These are phyloP conservation scores for Crithidia mellificae DNA, from an alignment of 208 protist species.

Conservation along the genomic window DNA sequence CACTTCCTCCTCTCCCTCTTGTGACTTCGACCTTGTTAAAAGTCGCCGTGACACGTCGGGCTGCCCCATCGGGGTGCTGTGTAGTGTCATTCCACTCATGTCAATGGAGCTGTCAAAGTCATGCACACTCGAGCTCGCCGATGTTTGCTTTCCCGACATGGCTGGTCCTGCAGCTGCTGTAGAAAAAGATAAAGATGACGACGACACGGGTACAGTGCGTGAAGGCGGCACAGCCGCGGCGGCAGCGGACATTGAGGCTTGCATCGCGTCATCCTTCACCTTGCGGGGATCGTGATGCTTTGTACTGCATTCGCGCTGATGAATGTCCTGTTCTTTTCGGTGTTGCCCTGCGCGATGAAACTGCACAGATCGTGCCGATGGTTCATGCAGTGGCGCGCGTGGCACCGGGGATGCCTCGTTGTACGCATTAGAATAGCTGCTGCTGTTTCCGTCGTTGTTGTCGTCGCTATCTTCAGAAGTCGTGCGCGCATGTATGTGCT, in stretches of 20 bases:
- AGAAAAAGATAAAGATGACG: neutral
- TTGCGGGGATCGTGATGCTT: no score
- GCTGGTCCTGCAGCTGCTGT: neutral
- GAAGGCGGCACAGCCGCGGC: no score
- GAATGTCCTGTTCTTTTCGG: neutral
- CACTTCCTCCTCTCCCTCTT: neutral
- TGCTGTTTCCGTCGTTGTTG: no score
- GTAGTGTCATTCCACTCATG: neutral
- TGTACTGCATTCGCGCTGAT: neutral
- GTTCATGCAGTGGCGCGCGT: neutral
- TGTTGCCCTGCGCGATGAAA: neutral
- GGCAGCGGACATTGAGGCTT: no score
- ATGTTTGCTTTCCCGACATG: neutral
- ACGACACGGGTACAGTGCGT: no score
- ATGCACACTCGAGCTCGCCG: neutral
- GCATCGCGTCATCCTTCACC: no score
- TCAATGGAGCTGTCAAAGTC: constrained; percentile 8
- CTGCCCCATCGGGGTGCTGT: neutral
- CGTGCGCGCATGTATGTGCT: no score
- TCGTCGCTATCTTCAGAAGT: no score
- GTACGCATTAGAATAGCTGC: neutral
- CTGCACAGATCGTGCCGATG: neutral
- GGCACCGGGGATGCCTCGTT: constrained; percentile 3
- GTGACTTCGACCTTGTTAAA: neutral
- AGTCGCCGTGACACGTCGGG: constrained; percentile 2